Conservation (phyloP, 768 basidiomycete species). For the Neoboletus magnificus region DNA sequence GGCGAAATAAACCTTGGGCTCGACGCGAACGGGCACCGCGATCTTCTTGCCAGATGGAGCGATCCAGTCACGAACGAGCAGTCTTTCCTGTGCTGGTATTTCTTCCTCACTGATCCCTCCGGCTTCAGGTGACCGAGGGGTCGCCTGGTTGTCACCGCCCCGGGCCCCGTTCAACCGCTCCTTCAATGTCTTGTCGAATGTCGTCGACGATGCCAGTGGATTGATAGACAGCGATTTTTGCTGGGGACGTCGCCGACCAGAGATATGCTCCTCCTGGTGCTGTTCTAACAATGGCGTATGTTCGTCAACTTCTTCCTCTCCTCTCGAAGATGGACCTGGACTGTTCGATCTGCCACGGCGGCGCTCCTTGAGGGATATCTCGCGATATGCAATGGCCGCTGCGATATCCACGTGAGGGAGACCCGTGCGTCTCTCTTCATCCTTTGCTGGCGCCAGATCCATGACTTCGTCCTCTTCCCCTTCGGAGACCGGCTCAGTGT, state of each 20-base stretch:
- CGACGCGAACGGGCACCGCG: slow-evolving; percentile 90
- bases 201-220: slow-evolving; percentile 77
- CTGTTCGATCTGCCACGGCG: slow-evolving; percentile 7
- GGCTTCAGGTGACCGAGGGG: slow-evolving; percentile 23
- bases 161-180: slow-evolving; percentile 50
- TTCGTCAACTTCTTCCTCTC: slow-evolving; percentile 32
- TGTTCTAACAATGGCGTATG: slow-evolving; percentile 38
- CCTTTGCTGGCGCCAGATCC: slow-evolving; percentile 62
- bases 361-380: slow-evolving; percentile 66
- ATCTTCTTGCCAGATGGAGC: slow-evolving; percentile 89
- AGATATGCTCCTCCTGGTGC: slow-evolving; percentile 22
- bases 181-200: slow-evolving; percentile 82
- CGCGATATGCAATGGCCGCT: slow-evolving; percentile 84
- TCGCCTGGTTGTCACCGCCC: slow-evolving; percentile 20
- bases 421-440: slow-evolving; percentile 81
- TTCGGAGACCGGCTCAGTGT: slow-evolving; percentile 91
- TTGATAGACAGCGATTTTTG: slow-evolving; percentile 62
- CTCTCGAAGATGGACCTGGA: slow-evolving; percentile 9
- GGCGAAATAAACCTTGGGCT: slow-evolving; percentile 98
- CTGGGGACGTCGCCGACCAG: slow-evolving; percentile 11
- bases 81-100: slow-evolving; percentile 46
- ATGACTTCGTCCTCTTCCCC: slow-evolving; percentile 88
- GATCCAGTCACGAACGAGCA: slow-evolving; percentile 63
- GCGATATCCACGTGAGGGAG: slow-evolving; percentile 70
- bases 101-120: slow-evolving; percentile 37